Evolutionary conservation across 345 rosid genomes (phyloP).

Genomic region (Pistacia integerrima): DNA sequence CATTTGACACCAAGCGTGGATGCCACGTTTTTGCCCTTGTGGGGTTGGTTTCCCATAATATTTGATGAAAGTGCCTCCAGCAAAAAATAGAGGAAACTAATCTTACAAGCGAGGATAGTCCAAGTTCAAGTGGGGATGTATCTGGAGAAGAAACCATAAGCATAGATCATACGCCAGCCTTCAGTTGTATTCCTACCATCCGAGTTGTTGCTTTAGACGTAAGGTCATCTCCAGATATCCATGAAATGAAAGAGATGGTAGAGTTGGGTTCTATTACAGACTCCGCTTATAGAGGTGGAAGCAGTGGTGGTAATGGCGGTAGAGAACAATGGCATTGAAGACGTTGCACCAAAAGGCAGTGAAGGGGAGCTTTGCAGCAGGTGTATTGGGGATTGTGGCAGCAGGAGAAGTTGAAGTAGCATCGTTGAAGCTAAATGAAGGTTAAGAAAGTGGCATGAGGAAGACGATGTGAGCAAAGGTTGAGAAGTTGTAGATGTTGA

Average conservation of each 20-base stretch:
- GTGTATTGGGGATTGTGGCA: conserved; percentile 32
- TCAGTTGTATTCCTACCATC: neutral
- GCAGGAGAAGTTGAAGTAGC: conserved; percentile 42
- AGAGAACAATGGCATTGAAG: conserved; percentile 50
- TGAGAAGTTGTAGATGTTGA: conserved; percentile 30
- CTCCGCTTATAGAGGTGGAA: neutral
- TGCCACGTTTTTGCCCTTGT: neutral
- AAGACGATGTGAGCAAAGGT: conserved; percentile 30
- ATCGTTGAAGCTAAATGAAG: conserved; percentile 42
- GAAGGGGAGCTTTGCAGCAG: conserved; percentile 35
- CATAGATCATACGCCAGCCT: conserved; percentile 26
- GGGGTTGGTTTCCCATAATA: neutral
- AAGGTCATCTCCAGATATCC: conserved; percentile 27
- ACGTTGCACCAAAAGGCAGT: conserved; percentile 23
- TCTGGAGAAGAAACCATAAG: conserved; percentile 32
- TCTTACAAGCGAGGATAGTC: conserved; percentile 33
- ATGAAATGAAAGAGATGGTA: conserved; percentile 27
- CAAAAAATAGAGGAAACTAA: conserved; percentile 41
- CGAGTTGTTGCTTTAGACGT: conserved; percentile 20
- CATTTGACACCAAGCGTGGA: neutral
- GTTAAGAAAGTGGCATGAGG: conserved; percentile 46
- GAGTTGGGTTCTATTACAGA: conserved; percentile 21
- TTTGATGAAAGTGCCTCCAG: neutral
- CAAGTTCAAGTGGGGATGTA: conserved; percentile 35
- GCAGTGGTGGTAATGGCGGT: conserved; percentile 53